Base-by-base conservation (phyloP, 139 green algal genomes). In the Closterium sp. region DNA sequence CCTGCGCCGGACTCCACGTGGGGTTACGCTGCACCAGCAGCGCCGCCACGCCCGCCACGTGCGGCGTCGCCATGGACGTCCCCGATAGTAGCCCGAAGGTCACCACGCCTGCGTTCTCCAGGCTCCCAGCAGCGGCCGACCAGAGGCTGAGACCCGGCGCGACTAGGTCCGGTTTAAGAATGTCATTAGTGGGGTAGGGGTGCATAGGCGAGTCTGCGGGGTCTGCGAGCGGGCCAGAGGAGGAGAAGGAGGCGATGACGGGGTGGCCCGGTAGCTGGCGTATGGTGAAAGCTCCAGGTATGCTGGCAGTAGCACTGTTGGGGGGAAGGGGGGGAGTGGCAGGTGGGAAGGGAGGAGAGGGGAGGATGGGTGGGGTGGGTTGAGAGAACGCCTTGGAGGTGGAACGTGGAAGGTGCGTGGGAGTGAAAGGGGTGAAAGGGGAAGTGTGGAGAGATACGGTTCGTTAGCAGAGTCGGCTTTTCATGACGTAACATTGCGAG, bases 61-160 rank as follows among this genome's bases (percentile, higher is more conserved):
- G 90, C n/a, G 90, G 90, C 85, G 90, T 89, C 32, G 90, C 90
- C 90, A 93, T 93, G 4, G 90, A 93, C 64, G 90, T 93, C 64
- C 90, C 90, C 32, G 90, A 93, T 55, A 91, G 12, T 7, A 93
- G 34, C 16, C 69, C 33, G 85, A 93, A 93, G 33, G 33, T 84
- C 25, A 91, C 76, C 12, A 12, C 23, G 38, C 55, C 55, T 76
- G 55, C 55, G 55, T 76, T 28, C 25, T 76, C 55, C 12, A 76
- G 55, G 25, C 55, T 76, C 55, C 55, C 55, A 28, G 9, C 34
- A 33, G 34, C 55, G 12, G 55, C 87, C 8, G 87, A 35, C 87
- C 87, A 91, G 81, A 91, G 76, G 25, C 89, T 91, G 28, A 91
- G 21, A 89, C 89, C 89, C 5, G 89, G 89, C 30, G 89, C 89